Base-by-base conservation (phyloP, 2,329 filamentous ascomycete species). In the Fusarium sp. region DNA sequence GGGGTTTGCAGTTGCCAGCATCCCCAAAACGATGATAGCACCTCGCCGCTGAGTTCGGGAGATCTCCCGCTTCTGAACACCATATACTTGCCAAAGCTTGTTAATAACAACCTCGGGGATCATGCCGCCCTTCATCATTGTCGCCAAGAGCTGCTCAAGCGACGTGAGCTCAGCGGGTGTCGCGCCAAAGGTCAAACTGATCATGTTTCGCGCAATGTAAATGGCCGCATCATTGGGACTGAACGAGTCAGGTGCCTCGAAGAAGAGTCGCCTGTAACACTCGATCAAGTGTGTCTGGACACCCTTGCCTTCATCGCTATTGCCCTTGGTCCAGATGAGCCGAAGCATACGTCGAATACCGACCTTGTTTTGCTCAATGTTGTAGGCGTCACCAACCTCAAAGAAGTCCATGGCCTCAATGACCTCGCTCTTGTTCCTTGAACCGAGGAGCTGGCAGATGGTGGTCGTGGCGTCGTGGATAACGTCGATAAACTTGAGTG, bases 401-500 rank as follows among this genome's bases (percentile, higher is more conserved):
- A 99, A 97, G 83, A 97, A 99, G 80, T 99, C 96, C 91, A 99
- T 99, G 20, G 97, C 96, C 81, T 99, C 97, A 70, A 99, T 97
- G 31, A 98, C 93, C 81, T 99, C 96, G 76, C 94, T 97, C 86
- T 99, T 99, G 86, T 99, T 99, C 79, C 93, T 94, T 35, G 96
- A 97, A 10, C 94, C 94, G 7, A 99, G 88, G 22, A 99, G 87
- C 81, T 98, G 95, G 70, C 92, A 94, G 38, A 98, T 91, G 4
- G 91, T 90, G 13, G 88, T 88, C 2, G 94, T 97, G 27, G 94
- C 93, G 15, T 92, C 90, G 74, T 98, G 94, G 27, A 99, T 86
- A 10, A 97, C 92, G 69, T 97, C 92, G 74, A 99, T 97, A 79
- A 99, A 99, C 72, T 92, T 93, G 70, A 98, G 87, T 7, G 95